Base-by-base conservation (phyloP, 1,139 yeast species). In the Kodamaea sp. region DNA sequence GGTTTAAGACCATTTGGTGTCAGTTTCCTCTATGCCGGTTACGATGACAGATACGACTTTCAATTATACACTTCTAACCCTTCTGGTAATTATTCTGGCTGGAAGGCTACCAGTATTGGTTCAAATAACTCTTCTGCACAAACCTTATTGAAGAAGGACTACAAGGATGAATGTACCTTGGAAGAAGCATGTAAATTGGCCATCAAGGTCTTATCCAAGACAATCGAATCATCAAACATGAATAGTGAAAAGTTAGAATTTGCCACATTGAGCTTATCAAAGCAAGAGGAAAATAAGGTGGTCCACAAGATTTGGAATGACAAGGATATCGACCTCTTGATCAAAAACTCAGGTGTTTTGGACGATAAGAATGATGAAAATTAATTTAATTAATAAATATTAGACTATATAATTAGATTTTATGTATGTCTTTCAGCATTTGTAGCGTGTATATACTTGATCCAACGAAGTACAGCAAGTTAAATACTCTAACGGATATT, bases 1-100 rank as follows among this genome's bases (percentile, higher is more conserved):
- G 99, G 98, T 33, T 75, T 92, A 58, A 82, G 99, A 65, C 99
- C 99, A 24, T 94, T 89, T 62, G 98, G 99, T 53, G 98, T 92
- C 34, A 85, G 96, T 45, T 89, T 94, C 66, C 78, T 94, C 48
- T 92, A 87, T 58, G 98, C 97, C 7, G 99, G 99, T 5, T 85
- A 84, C 60, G 98, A 94, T 60, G 94, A 88, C 43, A 70, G 88
- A 54, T 84, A 83, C 54, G 88, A 90, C 36, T 92, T 84, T 71
- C 98, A 94, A 65, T 73, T 94, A 51, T 94, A 84, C 65, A 90
- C 96, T 12, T 85, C 96, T 15, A 92, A 94, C 60, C 99, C 99
- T 9, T 85, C 96, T 0, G 99, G 99, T 28, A 94, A 94, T 65
- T 94, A 89, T 61, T 81, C 95, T 29, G 98, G 98, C 24, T 94